Evolutionary conservation across 495 filamentous ascomycete species (phyloP).

Genomic region (Jackrogersella minutella): DNA sequence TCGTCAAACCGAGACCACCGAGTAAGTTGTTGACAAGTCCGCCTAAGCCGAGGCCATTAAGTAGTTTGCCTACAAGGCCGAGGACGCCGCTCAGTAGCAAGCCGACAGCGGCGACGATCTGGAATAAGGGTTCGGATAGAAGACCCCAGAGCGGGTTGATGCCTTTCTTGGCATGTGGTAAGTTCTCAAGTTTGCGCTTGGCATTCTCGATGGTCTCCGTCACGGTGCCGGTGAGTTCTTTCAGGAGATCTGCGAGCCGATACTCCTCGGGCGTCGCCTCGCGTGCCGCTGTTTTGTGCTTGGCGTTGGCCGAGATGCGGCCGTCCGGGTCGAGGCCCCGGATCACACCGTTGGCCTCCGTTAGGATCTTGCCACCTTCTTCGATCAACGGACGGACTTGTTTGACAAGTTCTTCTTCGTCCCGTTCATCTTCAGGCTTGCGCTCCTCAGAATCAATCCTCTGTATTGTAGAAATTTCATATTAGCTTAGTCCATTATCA

Average conservation of each 20-base stretch:
- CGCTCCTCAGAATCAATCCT: conserved; percentile 81
- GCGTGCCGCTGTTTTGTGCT: conserved; percentile 78
- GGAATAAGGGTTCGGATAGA: conserved; percentile 84
- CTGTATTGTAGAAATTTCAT: conserved; percentile 48
- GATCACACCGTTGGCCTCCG: conserved; percentile 89
- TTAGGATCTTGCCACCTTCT: conserved; percentile 79
- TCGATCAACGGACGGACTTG: conserved; percentile 88
- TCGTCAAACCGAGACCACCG: conserved; percentile 80
- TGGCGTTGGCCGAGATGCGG: conserved; percentile 82
- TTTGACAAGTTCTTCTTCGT: conserved; percentile 88
- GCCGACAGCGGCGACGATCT: conserved; percentile 92
- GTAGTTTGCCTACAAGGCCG: conserved; percentile 73
- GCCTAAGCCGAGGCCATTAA: conserved; percentile 86
- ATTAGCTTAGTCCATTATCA: not conserved
- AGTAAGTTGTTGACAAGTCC: conserved; percentile 80
- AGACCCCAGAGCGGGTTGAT: conserved; percentile 88
- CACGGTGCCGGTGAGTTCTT: conserved; percentile 71
- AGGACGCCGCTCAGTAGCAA: conserved; percentile 84
- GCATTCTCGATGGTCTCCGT: conserved; percentile 84
- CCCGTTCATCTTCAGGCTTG: conserved; percentile 87
- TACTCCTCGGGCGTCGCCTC: conserved; percentile 91
- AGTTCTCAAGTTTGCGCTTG: conserved; percentile 84
- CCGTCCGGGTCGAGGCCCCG: conserved; percentile 92
- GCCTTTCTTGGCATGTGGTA: conserved; percentile 94
- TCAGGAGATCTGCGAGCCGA: conserved; percentile 80